phyloP scores from a whole-genome alignment of 371 early-diverging fungal genomes.

The Cokeromyces recurvatus region DNA sequence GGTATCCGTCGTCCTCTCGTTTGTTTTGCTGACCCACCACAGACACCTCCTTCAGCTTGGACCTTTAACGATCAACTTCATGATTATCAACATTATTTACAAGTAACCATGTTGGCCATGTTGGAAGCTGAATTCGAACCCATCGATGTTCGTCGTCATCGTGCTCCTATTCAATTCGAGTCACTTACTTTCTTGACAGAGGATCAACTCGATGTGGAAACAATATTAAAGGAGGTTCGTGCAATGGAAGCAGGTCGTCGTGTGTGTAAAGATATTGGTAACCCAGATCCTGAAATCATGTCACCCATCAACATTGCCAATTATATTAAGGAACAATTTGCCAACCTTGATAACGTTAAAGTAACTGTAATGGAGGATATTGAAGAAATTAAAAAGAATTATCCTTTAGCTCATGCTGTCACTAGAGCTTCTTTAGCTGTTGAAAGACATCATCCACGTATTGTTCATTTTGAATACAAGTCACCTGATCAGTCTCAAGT shows the following conservation, averaged over 20 bases:
- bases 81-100: conserved; percentile 65
- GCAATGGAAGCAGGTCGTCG: conserved; percentile 80
- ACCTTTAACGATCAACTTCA: conserved; percentile 23
- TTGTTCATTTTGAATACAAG: conserved; percentile 76
- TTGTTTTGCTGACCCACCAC: conserved; percentile 55
- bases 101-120: conserved; percentile 71
- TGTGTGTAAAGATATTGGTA: conserved; percentile 73
- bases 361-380: conserved; percentile 64
- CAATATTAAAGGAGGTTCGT: conserved; percentile 37
- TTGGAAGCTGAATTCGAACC: conserved; percentile 73
- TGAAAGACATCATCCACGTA: conserved; percentile 69
- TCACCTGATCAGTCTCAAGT: conserved; percentile 72
- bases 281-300: conserved; percentile 86
- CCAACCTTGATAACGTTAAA: conserved; percentile 46
- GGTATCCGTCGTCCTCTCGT: conserved; percentile 57
- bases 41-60: conserved; percentile 17
- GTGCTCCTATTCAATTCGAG: conserved; percentile 42
- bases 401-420: conserved; percentile 82
- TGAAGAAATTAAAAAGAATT: conserved; percentile 66
- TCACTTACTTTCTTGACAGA: conserved; percentile 46
- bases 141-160: conserved; percentile 77
- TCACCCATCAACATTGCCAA: conserved; percentile 74
- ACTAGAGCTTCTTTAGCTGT: conserved; percentile 75
- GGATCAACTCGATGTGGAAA: conserved; percentile 21
- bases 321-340: conserved; percentile 57